Evolutionary conservation across 2,329 filamentous ascomycete genomes (phyloP), one percentile per base, ranked within the genome.

Genomic region (Claviceps africana): DNA sequence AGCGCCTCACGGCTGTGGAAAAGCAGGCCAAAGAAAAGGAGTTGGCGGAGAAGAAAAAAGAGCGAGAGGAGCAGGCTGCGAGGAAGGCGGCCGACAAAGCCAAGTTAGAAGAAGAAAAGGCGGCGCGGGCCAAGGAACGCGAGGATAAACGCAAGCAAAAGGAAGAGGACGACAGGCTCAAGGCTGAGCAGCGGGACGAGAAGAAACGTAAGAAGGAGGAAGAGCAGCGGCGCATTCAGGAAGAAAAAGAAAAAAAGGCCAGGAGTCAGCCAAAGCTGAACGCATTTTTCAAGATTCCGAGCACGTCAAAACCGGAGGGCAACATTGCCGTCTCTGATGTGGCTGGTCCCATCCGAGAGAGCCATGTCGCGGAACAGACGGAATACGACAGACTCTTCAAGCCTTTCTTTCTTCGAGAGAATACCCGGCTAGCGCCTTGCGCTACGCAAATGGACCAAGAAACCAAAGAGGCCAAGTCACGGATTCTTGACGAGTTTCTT

Each of bases 351-450:
- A 51, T 57, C 44, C 64, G 70, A 56, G 51, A 56, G 8, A 55
- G 42, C 8, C 58, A 61, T 33, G 37, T 51, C n/a, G 51, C 55
- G 28, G 62, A 58, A 48, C 74, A 58, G 48, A 74, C 77, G 0
- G 75, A 79, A 45, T 90, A 88, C 58, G 71, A 85, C 19, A 82
- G 80, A 58, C 72, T 76, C 37, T 97, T 97, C 61, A 77, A 88
- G 33, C 82, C 86, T 0, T 97, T 96, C 65, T 90, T 85, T 56
- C 62, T 93, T 46, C 85, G 88, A 54, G 75, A 82, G 2, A 77
- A 88, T 60, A 85, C 88, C 1, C 78, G 69, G n/a, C 59, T 96
- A 51, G 88, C 89, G 0, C 73, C 76, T 0, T 69, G 73, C 48
- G 72, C 71, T 2, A 79, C 79, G 30, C 65, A 73, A 40, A 73